Conservation (phyloP, 345 rosid genomes). For the Mallotus nudiflorus region DNA sequence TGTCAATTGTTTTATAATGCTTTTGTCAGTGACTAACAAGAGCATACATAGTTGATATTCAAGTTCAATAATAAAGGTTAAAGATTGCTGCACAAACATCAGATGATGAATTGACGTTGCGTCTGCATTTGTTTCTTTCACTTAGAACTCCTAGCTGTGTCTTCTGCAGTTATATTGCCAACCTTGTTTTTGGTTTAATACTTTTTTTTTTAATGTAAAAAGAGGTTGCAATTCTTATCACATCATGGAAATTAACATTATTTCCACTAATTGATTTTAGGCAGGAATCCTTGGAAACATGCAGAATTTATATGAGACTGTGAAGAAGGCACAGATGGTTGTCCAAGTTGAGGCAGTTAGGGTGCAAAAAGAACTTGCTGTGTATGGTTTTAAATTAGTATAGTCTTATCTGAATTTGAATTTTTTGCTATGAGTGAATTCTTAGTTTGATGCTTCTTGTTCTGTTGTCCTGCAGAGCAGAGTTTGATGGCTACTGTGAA, state of each 20-base stretch:
- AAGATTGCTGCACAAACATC: neutral
- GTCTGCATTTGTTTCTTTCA: neutral
- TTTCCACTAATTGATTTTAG: slow-evolving; percentile 42
- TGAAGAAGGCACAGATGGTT: slow-evolving; percentile 97
- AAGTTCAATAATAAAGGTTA: neutral
- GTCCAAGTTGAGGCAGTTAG: slow-evolving; percentile 95
- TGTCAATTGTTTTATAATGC: neutral
- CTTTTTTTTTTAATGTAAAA: slow-evolving; percentile 5
- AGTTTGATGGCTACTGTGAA: slow-evolving; percentile 95
- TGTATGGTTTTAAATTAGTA: slow-evolving; percentile 40
- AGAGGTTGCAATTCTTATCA: neutral
- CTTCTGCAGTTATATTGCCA: neutral
- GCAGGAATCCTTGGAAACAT: slow-evolving; percentile 90
- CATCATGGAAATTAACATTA: slow-evolving; percentile 19
- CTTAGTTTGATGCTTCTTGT: slow-evolving; percentile 9
- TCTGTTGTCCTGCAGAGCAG: slow-evolving; percentile 59
- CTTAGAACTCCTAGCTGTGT: neutral
- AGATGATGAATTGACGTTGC: neutral
- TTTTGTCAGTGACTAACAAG: neutral
- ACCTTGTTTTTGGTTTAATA: neutral
- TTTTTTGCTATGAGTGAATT: slow-evolving; percentile 20
- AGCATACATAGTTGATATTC: neutral
- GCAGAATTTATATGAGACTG: slow-evolving; percentile 88
- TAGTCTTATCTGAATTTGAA: slow-evolving; percentile 2
- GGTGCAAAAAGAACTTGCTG: slow-evolving; percentile 90